Evolutionary conservation across 176 grass and related monocot genomes (phyloP), one percentile per base, ranked within the genome.

Genomic region (Stipa capillata): DNA sequence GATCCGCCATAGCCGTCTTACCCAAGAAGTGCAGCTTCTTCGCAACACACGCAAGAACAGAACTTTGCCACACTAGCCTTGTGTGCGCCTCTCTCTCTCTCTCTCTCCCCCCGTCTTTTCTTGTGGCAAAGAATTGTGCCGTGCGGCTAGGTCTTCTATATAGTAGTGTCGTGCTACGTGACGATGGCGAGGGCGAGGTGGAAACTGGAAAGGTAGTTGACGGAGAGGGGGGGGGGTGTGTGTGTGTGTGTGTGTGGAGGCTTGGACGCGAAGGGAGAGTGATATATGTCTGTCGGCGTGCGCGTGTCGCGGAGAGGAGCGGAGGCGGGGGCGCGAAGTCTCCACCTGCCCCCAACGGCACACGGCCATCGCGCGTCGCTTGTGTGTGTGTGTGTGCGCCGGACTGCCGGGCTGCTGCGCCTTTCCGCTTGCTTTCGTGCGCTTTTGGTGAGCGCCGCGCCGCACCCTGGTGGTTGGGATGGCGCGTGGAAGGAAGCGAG

Each of bases 1-100:
- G 89, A 36, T 97, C 92, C 35, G 91, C 79, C 89, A 90, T 97
- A 45, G 35, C 6, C 4, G 16, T 2, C 11, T 16, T 4, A 48
- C 23, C 69, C 28, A 72, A 71, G 48, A 54, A 54, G 29, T 34
- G 45, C 69, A 51, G 17, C 65, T 28, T 45, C 24, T 67, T 14
- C 15, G 53, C 58, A 9, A 4, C 41, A 35, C 28, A 72, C 69
- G 47, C 56, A 78, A 87, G 34, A 53, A 53, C 51, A 3, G 51
- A 53, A 24, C n/a, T 53, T n/a, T 53, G n/a, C 51, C 47, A 11
- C 13, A 44, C 24, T 45, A 1, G 65, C 37, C 4, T 1, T 9
- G 18, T 0, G 35, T 24, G 34, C 21, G 3, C 6, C 29, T 27
- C 18, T 69, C 11, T 32, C 13, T 57, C 39, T 42, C 24, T 0